These are phyloP conservation scores for Thalassia testudinum DNA, from an alignment of 116 monocot genomes.

Conservation along the genomic window DNA sequence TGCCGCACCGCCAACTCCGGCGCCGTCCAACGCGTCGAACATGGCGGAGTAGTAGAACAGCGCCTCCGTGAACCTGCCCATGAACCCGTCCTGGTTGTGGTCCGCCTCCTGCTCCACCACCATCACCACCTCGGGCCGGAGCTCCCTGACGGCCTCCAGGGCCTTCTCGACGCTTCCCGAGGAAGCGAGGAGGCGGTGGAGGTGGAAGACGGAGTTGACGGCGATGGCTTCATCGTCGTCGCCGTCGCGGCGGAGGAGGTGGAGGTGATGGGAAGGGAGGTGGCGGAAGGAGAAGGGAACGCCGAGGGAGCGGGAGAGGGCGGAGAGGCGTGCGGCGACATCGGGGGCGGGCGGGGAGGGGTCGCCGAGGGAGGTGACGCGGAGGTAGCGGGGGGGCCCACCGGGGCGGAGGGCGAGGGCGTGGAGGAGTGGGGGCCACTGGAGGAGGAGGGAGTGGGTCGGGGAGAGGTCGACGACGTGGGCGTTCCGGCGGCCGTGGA, in stretches of 20 bases:
- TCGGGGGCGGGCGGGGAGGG: slow-evolving; percentile 37
- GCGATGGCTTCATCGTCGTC: slow-evolving; percentile 30
- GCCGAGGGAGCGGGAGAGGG: slow-evolving; percentile 44
- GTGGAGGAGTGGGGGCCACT: slow-evolving; percentile 67
- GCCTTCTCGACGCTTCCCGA: slow-evolving; percentile 18
- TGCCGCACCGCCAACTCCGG: slow-evolving; percentile 1
- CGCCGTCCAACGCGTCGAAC: slow-evolving; percentile 72
- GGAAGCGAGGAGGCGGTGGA: slow-evolving; percentile 28
- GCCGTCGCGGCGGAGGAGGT: slow-evolving; percentile 45
- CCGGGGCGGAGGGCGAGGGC: slow-evolving; percentile 78
- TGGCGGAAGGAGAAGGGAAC: slow-evolving; percentile 63
- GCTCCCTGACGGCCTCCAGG: slow-evolving; percentile 21
- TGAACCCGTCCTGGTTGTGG: slow-evolving; percentile 55
- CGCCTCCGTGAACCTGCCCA: slow-evolving; percentile 61
- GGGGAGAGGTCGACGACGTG: slow-evolving; percentile 49
- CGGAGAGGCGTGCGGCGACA: slow-evolving; percentile 47
- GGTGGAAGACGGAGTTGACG: slow-evolving; percentile 67
- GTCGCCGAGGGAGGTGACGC: slow-evolving; percentile 54
- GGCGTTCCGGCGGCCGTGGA: slow-evolving; percentile 32
- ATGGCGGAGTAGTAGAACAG: slow-evolving; percentile 92
- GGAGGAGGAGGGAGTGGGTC: background rate
- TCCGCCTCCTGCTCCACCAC: slow-evolving; percentile 80
- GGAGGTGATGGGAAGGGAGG: slow-evolving; percentile 40
- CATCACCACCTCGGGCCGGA: slow-evolving; percentile 60
- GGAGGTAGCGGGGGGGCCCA: slow-evolving; percentile 48